Conservation (phyloP, 345 rosid species). For the Eucalyptus camaldulensis region DNA sequence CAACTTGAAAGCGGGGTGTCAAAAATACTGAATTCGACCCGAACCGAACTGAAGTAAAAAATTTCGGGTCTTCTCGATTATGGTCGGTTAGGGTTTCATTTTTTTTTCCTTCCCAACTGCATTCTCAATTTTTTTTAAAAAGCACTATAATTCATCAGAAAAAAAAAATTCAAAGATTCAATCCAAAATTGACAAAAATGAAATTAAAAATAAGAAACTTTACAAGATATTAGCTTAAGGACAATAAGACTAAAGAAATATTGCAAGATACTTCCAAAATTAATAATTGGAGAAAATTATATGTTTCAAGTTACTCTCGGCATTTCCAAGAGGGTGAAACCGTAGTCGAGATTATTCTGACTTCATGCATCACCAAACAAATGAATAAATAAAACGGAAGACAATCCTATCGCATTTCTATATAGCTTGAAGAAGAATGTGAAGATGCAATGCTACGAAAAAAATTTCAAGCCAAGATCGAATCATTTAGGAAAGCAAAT, state of each 20-base stretch:
- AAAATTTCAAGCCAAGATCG: not conserved
- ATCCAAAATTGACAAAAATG: not conserved
- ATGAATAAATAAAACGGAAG: not conserved
- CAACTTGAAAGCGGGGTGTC: too few species aligned
- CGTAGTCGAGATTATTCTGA: not conserved
- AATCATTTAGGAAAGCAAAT: not conserved
- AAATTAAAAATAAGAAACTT: too few species aligned
- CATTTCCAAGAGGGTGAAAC: not conserved
- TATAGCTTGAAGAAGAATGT: not conserved
- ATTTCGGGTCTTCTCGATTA: fast-evolving
- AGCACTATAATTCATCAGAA: not conserved
- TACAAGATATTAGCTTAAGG: not conserved
- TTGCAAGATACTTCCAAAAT: not conserved
- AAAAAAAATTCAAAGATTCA: too few species aligned
- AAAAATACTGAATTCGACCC: fast-evolving
- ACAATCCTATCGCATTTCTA: not conserved
- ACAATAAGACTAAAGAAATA: not conserved
- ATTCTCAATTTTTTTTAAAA: too few species aligned
- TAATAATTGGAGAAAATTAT: not conserved
- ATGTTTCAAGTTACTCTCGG: too few species aligned
- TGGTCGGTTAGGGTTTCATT: fast-evolving
- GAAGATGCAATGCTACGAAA: not conserved
- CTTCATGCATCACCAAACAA: not conserved
- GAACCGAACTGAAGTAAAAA: fast-evolving
- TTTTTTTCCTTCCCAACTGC: too few species aligned